These are phyloP conservation scores for Exsudoporus frostii DNA, from an alignment of 768 basidiomycete genomes.

Conservation along the genomic window DNA sequence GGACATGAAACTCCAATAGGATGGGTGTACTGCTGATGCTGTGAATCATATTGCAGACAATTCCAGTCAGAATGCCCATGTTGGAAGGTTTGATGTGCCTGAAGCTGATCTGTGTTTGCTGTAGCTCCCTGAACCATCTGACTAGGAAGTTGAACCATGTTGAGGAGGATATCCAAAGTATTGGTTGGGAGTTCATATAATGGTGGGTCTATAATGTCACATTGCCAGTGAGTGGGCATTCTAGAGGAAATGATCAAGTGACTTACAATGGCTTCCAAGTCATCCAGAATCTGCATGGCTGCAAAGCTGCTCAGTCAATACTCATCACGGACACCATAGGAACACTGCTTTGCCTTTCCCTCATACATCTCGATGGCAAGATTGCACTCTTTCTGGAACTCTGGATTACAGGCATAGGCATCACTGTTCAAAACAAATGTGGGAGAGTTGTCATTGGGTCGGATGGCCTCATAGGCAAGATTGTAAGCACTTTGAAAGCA, in stretches of 20 bases:
- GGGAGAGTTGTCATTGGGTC: neutral
- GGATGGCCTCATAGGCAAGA: neutral
- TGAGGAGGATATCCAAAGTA: slow-evolving; percentile 1
- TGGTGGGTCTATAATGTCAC: too few relatives aligned
- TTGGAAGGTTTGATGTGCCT: slow-evolving; percentile 4
- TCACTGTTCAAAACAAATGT: neutral
- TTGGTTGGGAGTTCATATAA: neutral
- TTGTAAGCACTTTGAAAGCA: neutral
- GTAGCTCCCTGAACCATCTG: slow-evolving; percentile 1
- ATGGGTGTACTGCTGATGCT: neutral
- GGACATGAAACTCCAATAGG: too few relatives aligned
- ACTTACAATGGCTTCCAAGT: too few relatives aligned
- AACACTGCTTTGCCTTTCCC: neutral
- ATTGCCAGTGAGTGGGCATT: too few relatives aligned
- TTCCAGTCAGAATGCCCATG: slow-evolving; percentile 6
- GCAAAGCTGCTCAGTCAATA: slow-evolving; percentile 6
- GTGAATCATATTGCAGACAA: slow-evolving; percentile 3
- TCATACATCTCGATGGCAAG: neutral
- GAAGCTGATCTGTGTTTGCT: neutral
- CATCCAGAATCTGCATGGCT: neutral
- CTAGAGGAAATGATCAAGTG: too few relatives aligned
- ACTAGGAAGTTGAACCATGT: neutral
- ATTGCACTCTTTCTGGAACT: neutral
- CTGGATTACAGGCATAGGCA: neutral
- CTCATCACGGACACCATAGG: slow-evolving; percentile 6